Evolutionary conservation across 2,329 filamentous ascomycete species (phyloP), one percentile per base, ranked within the genome.

Genomic region (Lasiodiplodia sp.): DNA sequence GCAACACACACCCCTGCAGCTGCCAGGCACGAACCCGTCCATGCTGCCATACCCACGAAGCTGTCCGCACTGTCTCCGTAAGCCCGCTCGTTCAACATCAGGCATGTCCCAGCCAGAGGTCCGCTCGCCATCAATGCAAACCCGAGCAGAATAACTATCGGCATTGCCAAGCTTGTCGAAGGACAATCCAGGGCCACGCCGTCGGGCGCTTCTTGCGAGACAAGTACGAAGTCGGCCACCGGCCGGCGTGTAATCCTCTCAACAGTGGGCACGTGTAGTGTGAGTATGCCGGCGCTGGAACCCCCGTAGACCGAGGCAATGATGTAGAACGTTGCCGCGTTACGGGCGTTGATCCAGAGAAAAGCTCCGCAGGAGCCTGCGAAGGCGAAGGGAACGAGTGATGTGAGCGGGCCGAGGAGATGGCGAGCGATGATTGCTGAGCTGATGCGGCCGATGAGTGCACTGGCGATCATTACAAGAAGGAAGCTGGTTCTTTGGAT

Each of bases 291-390:
- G 12, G 56, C 52, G 21, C 67, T 71, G 25, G 58, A 49, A 21
- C 70, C 69, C 47, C 71, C 74, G 44, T 68, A 67, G 31, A 44
- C n/a, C 12, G 5, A 52, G 2, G 64, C 37, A 16, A 66, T 11
- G 64, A 56, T 2, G 40, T 57, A 51, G 21, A 66, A 18, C 25
- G 37, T 18, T 34, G 31, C 31, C 7, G 31, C 8, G n/a, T 18
- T 18, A n/a, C 14, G 14, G 21, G 31, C 7, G 64, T 18, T 7
- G 12, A 38, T 28, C 12, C 49, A 21, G 64, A 49, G 47, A 31
- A 25, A 57, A n/a, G 40, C 16, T 37, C 23, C 44, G 51, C 23
- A 18, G 49, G 37, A 34, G 18, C 21, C 40, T 37, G 64, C 23
- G 64, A 66, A 25, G 52, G 64, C 11, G 7, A 37, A 44, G 7